Evolutionary conservation across 2,329 filamentous ascomycete species (phyloP).

Genomic region (Thielaviopsis euricoi): DNA sequence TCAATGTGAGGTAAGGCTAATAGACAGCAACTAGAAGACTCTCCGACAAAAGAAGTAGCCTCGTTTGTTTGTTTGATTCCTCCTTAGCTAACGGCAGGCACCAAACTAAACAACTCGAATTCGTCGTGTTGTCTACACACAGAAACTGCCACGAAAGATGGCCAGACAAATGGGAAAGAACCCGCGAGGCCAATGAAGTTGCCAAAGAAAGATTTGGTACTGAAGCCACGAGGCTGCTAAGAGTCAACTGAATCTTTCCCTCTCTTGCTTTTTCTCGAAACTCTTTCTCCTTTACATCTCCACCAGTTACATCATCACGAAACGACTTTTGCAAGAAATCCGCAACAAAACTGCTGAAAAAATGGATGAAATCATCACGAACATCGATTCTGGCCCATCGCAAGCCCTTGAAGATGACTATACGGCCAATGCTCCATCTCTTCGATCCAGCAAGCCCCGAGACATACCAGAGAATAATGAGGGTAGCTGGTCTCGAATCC

Average conservation of each 20-base stretch:
- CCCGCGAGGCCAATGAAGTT: background rate
- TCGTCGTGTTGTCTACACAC: background rate
- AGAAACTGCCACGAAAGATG: background rate
- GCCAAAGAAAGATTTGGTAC: background rate
- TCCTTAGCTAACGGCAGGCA: background rate
- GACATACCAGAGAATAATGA: background rate
- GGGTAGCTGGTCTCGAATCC: background rate
- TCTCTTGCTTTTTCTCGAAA: background rate
- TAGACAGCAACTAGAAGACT: background rate
- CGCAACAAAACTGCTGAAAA: background rate
- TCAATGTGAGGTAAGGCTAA: background rate
- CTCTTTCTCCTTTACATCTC: background rate
- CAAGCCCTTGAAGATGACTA: background rate
- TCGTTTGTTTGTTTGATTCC: background rate
- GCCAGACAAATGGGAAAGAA: background rate
- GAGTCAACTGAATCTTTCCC: too few species aligned
- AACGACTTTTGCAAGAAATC: background rate
- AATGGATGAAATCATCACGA: background rate
- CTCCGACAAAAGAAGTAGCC: background rate
- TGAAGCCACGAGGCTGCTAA: background rate
- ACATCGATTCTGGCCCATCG: background rate
- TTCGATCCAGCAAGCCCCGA: background rate
- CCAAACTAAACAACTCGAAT: background rate
- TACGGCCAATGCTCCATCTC: too few species aligned
- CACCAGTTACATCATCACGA: background rate